Conservation (phyloP, 495 filamentous ascomycete genomes). For the Hypomontagnella submonticulosa region DNA sequence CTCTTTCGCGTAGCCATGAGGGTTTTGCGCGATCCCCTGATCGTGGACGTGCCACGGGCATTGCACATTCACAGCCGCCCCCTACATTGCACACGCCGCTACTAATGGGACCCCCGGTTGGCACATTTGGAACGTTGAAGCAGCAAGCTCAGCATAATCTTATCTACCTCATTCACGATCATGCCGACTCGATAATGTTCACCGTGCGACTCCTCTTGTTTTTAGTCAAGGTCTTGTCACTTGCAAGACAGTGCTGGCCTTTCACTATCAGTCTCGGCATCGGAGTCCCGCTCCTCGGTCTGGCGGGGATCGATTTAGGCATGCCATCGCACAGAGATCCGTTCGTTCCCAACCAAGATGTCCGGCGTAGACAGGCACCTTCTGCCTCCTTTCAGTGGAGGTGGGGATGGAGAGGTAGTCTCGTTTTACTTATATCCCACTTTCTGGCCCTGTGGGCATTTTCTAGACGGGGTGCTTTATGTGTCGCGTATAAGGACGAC, state of each 20-base stretch:
- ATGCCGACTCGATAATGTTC: conserved; percentile 40
- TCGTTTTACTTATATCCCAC: conserved; percentile 52
- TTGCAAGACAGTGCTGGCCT: conserved; percentile 58
- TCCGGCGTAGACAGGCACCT: conserved; percentile 13
- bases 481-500: conserved; percentile 46
- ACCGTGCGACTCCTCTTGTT: conserved; percentile 51
- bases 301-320: conserved; percentile 56
- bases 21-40: conserved; percentile 43
- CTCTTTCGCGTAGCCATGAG: conserved; percentile 51
- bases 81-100: conserved; percentile 57
- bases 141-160: conserved; percentile 49
- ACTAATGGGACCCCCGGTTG: conserved; percentile 69
- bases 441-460: conserved; percentile 52
- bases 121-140: conserved; percentile 51
- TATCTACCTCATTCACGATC: conserved; percentile 24
- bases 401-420: conserved; percentile 52
- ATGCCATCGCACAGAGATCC: conserved; percentile 26
- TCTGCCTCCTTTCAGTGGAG: conserved; percentile 38
- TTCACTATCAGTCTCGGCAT: conserved; percentile 52
- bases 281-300: conserved; percentile 48
- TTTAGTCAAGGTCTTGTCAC: conserved; percentile 53
- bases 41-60: conserved; percentile 29
- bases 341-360: conserved; percentile 24
- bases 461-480: conserved; percentile 51
- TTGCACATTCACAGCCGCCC: conserved; percentile 45